These are phyloP conservation scores for Candida ulmi DNA, from an alignment of 805 yeast genomes.

Conservation along the genomic window DNA sequence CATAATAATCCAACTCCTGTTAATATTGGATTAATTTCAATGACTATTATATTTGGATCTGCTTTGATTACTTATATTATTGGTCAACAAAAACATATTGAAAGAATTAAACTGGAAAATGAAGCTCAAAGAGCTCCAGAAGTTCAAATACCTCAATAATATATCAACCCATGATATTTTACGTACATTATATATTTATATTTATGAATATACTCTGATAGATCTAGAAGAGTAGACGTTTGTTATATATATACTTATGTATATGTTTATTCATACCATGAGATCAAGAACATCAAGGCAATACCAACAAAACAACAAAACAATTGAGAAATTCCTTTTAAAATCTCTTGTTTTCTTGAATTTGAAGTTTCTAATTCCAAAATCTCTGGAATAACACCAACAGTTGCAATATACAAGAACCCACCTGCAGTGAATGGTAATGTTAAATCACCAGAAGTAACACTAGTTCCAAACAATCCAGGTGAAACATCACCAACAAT, in stretches of 20 bases:
- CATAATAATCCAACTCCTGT: conserved; percentile 77
- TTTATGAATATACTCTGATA: neutral
- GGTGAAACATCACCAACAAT: conserved; percentile 13
- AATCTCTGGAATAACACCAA: conserved; percentile 72
- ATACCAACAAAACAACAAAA: conserved; percentile 48
- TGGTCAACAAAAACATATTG: conserved; percentile 34
- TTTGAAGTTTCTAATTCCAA: conserved; percentile 36
- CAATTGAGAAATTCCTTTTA: conserved; percentile 40
- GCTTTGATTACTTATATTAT: conserved; percentile 23
- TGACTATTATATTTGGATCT: conserved; percentile 41
- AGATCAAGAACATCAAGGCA: conserved; percentile 43
- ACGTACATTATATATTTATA: neutral
- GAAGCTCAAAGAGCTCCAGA: conserved; percentile 61
- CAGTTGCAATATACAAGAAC: conserved; percentile 64
- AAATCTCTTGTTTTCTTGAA: conserved; percentile 32
- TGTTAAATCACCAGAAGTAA: conserved; percentile 44
- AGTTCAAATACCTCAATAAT: conserved; percentile 36
- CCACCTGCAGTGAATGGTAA: conserved; percentile 77
- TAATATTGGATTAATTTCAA: conserved; percentile 46
- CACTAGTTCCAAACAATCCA: conserved; percentile 47
- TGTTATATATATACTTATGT: neutral
- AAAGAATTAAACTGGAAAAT: conserved; percentile 45
- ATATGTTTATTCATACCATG: conserved; percentile 21
- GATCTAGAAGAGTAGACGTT: too few species aligned
- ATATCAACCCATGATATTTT: too few species aligned